Percentiles rank a stretch among this genome's conserved stretches.
Conservation (phyloP, 345 rosid species). For the Salix exigua region DNA sequence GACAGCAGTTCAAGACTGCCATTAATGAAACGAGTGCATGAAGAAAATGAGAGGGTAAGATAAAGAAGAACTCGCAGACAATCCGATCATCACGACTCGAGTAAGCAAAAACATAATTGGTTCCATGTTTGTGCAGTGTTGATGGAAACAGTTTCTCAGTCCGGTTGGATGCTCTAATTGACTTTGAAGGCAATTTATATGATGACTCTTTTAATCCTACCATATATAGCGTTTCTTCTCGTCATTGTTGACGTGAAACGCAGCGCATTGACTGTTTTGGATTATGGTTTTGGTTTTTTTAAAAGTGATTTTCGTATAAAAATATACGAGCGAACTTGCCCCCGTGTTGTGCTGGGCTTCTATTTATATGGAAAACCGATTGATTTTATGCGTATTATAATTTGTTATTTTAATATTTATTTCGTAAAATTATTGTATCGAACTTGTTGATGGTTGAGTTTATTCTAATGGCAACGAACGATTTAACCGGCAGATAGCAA, state of each 20-base stretch:
- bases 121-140: conserved; percentile 59
- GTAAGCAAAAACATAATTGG: conserved; percentile 49
- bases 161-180: conserved; percentile 43
- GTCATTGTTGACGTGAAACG: conserved; percentile 56
- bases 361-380: too few species aligned
- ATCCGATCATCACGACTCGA: conserved; percentile 62
- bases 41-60: not conserved
- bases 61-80: conserved; percentile 44
- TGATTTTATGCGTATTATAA: too few species aligned
- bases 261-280: conserved; percentile 33
- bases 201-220: conserved; percentile 40
- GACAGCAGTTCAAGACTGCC: not conserved
- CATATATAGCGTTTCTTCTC: conserved; percentile 9
- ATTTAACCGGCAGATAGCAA: too few species aligned
- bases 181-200: conserved; percentile 47
- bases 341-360: too few species aligned
- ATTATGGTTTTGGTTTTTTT: too few species aligned
- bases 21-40: not conserved
- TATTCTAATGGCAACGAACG: too few species aligned
- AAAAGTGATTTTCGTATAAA: too few species aligned
- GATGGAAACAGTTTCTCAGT: conserved; percentile 57
- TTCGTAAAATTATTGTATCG: too few species aligned
- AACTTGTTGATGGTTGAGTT: too few species aligned
- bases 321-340: too few species aligned
- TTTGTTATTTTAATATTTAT: too few species aligned